Percentiles rank a stretch among this genome's conserved stretches.
Conservation (phyloP, 768 basidiomycete genomes). For the Mycena rebaudengoi region DNA sequence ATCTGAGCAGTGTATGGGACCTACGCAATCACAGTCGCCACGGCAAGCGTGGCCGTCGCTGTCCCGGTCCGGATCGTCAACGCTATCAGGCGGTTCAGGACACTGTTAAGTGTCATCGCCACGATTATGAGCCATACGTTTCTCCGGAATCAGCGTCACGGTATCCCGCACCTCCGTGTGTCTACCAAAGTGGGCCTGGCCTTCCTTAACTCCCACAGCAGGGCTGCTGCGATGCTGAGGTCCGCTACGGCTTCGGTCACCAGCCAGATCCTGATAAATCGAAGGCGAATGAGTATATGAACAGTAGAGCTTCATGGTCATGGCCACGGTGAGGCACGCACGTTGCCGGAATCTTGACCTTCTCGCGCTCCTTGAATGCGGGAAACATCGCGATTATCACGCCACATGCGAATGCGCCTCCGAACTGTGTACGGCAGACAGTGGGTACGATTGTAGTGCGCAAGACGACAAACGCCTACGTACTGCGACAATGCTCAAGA, state of each 20-base stretch:
- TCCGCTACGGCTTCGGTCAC: constrained; percentile 3
- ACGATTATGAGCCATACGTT: constrained; percentile 5
- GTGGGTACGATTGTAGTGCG: neutral
- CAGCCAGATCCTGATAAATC: constrained; percentile 10
- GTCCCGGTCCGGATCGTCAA: constrained; percentile 15
- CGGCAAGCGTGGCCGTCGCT: constrained; percentile 10
- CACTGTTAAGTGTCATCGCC: neutral
- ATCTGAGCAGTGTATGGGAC: neutral
- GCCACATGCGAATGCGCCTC: constrained; percentile 5
- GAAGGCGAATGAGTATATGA: neutral
- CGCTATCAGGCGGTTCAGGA: constrained; percentile 6
- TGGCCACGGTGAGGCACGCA: constrained; percentile 9
- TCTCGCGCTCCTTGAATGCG: constrained; percentile 3
- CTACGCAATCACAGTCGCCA: constrained; percentile 6
- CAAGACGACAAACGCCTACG: constrained; percentile 1
- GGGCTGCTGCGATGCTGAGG: constrained; percentile 12
- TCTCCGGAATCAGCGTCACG: neutral
- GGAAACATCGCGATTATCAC: constrained; percentile 8
- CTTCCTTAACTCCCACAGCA: constrained; percentile 14
- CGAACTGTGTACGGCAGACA: constrained; percentile 4
- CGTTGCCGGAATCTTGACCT: constrained; percentile 8
- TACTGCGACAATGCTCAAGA: constrained; percentile 12
- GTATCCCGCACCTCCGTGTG: constrained; percentile 8
- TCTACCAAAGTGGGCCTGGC: neutral
- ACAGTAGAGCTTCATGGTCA: constrained; percentile 5